These are phyloP conservation scores for Sphagnurus paluster DNA, from an alignment of 1,284 basidiomycete species.

Conservation along the genomic window DNA sequence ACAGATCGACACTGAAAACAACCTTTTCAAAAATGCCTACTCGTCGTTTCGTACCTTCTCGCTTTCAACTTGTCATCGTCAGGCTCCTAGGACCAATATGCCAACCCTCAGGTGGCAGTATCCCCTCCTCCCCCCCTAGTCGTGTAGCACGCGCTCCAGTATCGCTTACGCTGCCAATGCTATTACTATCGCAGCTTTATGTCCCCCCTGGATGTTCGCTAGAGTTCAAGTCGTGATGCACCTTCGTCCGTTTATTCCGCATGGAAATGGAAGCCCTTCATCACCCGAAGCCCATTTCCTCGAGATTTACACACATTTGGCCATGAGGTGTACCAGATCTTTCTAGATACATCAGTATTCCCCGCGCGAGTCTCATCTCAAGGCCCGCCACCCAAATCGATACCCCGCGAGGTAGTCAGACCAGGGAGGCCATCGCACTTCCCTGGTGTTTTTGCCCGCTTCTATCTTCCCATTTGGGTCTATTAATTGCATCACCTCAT, in stretches of 20 bases:
- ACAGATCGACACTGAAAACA: not conserved
- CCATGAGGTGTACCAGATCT: conserved; percentile 5
- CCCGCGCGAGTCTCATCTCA: conserved; percentile 5
- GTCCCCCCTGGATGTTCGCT: conserved; percentile 1
- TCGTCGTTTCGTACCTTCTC: no score
- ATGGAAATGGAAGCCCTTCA: conserved; percentile 1
- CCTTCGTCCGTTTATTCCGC: conserved; percentile 2
- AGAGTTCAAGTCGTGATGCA: not conserved
- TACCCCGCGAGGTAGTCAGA: not conserved
- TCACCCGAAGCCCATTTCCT: not conserved
- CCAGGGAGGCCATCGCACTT: conserved; percentile 2
- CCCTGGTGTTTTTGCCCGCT: conserved; percentile 2
- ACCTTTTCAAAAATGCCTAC: no score
- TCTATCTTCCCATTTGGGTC: conserved; percentile 8
- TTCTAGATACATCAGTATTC: conserved; percentile 12
- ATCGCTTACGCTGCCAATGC: not conserved
- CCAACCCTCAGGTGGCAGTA: no score
- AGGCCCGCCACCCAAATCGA: conserved; percentile 6
- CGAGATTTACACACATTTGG: conserved; percentile 1
- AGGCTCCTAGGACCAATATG: no score
- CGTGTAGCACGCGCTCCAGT: no score
- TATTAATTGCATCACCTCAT: conserved; percentile 8
- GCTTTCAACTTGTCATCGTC: no score
- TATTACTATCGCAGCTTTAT: not conserved
- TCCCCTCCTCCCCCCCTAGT: no score